Evolutionary conservation across 2,329 filamentous ascomycete genomes (phyloP), one percentile per base, ranked within the genome.

Genomic region (Hansfordia pulvinata): DNA sequence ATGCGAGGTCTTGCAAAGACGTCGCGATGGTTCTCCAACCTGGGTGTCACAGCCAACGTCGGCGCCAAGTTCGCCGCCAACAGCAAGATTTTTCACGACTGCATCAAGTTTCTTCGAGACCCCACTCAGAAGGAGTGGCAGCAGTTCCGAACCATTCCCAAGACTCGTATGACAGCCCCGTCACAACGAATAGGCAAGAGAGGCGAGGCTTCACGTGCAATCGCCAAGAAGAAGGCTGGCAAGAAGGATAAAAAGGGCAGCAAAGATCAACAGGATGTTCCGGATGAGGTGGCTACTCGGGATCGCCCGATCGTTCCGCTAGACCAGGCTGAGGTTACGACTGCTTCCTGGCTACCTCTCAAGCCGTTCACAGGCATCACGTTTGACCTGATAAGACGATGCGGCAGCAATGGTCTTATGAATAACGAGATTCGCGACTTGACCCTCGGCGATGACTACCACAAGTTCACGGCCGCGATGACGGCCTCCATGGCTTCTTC

Each of bases 1-100:
- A 73, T 73, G 67, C 69, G 67, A 36, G 62, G 64, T 6, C 47
- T 71, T 20, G 64, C 69, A 6, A 70, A 69, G 37, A 62, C 64
- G 10, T 69, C 64, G 24, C 60, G 71, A 10, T 69, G 68, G 37
- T 58, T 74, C 32, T 67, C 66, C 13, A 56, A 60, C 14, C 53
- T 63, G 24, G 70, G 69, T 5, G 57, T 65, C 16, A 54, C 72
- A 12, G 60, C 62, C 24, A 73, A 69, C 35, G 64, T 70, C 3
- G 66, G 66, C 4, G 69, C 68, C 4, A 62, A 59, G 19, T 61
- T 70, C 8, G 53, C 58, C 10, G 56, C 60, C 18, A 47, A 47
- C 15, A 49, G 44, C 30, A 60, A 60, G 29, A 50, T 74, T 5
- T 73, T 66, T 50, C 72, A 70, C 36, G 69, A 75, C 36, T 76